Conservation (phyloP, 75 land plant genomes). For the Sequoia sempervirens region DNA sequence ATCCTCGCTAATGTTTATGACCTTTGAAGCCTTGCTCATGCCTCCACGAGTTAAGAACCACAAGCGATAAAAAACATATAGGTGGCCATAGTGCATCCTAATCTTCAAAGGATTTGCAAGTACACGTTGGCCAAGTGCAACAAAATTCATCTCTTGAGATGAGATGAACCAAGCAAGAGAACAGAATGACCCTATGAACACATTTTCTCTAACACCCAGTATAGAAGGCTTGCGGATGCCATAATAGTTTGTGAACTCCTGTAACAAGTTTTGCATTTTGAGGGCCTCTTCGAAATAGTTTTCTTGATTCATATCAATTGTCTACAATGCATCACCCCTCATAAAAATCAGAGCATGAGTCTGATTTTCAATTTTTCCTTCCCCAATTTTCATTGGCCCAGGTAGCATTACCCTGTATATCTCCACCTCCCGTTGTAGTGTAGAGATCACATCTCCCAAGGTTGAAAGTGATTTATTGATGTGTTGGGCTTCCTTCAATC, state of each 20-base stretch:
- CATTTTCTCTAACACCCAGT: constrained; percentile 39
- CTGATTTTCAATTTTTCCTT: constrained; percentile 44
- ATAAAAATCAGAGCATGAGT: constrained; percentile 40
- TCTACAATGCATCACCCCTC: constrained; percentile 41
- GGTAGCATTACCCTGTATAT: constrained; percentile 33
- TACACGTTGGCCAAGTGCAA: constrained; percentile 40
- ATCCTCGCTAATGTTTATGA: constrained; percentile 40
- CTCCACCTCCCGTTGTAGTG: constrained; percentile 23
- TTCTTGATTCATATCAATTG: constrained; percentile 40
- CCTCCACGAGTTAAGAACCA: constrained; percentile 41
- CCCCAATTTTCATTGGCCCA: constrained; percentile 38
- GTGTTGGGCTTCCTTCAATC: too few relatives aligned
- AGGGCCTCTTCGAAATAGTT: constrained; percentile 26
- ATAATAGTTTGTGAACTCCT: constrained; percentile 31
- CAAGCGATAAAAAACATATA: constrained; percentile 38
- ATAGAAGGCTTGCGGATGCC: constrained; percentile 32
- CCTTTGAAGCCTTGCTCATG: constrained; percentile 39
- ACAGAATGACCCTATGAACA: constrained; percentile 41
- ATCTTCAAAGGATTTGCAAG: constrained; percentile 41
- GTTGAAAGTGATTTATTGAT: too few relatives aligned
- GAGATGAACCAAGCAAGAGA: constrained; percentile 50
- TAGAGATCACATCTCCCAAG: too few relatives aligned
- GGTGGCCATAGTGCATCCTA: constrained; percentile 49
- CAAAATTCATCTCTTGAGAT: constrained; percentile 34
- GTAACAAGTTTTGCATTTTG: constrained; percentile 36